phyloP scores from a whole-genome alignment of 108 stramenopile species.

The Schizochytrium sp. region DNA sequence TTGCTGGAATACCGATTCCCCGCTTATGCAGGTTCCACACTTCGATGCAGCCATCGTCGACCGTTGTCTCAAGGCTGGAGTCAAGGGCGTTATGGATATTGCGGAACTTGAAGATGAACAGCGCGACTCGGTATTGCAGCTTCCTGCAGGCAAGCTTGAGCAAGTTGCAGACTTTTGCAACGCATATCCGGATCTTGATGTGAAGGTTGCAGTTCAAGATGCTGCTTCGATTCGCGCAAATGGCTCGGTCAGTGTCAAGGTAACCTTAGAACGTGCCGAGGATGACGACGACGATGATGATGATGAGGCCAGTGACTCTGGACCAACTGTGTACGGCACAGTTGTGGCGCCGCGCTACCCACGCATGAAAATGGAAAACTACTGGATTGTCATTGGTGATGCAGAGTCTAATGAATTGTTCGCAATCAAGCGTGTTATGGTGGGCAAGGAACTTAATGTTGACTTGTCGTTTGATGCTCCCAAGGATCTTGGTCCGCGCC shows the following conservation, averaged over 20 bases:
- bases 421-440: slow-evolving; percentile 90
- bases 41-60: slow-evolving; percentile 90
- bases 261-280: slow-evolving; percentile 87
- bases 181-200: slow-evolving; percentile 93
- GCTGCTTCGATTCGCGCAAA: slow-evolving; percentile 86
- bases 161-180: slow-evolving; percentile 99
- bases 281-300: slow-evolving; percentile 82
- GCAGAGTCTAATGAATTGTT: slow-evolving; percentile 85
- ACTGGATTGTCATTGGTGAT: slow-evolving; percentile 97
- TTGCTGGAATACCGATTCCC: slow-evolving; percentile 91
- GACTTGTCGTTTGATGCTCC: slow-evolving; percentile 93
- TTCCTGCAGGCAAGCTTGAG: slow-evolving; percentile 80
- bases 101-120: slow-evolving; percentile 91
- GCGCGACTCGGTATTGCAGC: slow-evolving; percentile 85
- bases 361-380: slow-evolving; percentile 88
- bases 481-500: slow-evolving; percentile 90
- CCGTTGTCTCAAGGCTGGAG: slow-evolving; percentile 69
- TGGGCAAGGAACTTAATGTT: slow-evolving; percentile 68
- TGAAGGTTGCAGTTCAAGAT: slow-evolving; percentile 87
- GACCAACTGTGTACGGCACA: slow-evolving; percentile 72
- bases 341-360: slow-evolving; percentile 91
- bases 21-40: slow-evolving; percentile 93
- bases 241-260: slow-evolving; percentile 86
- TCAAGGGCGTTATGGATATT: slow-evolving; percentile 32
- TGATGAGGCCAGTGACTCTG: slow-evolving; percentile 79